These are phyloP conservation scores for Petrea volubilis DNA, from an alignment of 257 asterid genomes.

Conservation along the genomic window DNA sequence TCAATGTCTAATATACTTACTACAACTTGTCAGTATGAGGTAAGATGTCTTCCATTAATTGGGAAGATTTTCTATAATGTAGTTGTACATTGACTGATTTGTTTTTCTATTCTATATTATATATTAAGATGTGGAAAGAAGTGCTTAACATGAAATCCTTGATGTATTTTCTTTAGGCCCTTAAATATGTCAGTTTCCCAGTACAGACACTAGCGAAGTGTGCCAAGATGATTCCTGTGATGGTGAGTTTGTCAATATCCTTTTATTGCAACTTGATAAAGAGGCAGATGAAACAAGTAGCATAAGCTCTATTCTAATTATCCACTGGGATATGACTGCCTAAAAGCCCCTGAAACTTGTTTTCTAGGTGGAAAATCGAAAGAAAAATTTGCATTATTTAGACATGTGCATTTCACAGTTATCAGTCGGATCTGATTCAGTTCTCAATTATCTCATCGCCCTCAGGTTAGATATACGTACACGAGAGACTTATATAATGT, in stretches of 20 bases:
- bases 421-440: slow-evolving; percentile 14
- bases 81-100: not conserved
- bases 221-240: slow-evolving; percentile 98
- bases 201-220: slow-evolving; percentile 97
- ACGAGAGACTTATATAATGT: no score
- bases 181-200: slow-evolving; percentile 97
- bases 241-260: slow-evolving; percentile 65
- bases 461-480: no score
- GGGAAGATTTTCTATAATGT: not conserved
- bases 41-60: slow-evolving; percentile 26
- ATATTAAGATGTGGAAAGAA: slow-evolving; percentile 18
- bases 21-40: slow-evolving; percentile 99
- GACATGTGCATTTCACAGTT: slow-evolving; percentile 1
- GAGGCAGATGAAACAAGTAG: not conserved
- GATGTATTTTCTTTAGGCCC: slow-evolving; percentile 69
- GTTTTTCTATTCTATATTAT: not conserved
- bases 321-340: not conserved
- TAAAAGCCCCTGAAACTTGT: not conserved
- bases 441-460: not conserved
- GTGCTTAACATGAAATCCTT: slow-evolving; percentile 24
- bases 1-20: slow-evolving; percentile 94
- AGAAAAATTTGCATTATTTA: not conserved
- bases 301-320: not conserved
- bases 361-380: slow-evolving; percentile 1
- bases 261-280: slow-evolving; percentile 1